A percentile compares a stretch with the other conserved stretches of the same genome.
phyloP scores from a whole-genome alignment of 768 basidiomycete species.

The Inosperma sp. region DNA sequence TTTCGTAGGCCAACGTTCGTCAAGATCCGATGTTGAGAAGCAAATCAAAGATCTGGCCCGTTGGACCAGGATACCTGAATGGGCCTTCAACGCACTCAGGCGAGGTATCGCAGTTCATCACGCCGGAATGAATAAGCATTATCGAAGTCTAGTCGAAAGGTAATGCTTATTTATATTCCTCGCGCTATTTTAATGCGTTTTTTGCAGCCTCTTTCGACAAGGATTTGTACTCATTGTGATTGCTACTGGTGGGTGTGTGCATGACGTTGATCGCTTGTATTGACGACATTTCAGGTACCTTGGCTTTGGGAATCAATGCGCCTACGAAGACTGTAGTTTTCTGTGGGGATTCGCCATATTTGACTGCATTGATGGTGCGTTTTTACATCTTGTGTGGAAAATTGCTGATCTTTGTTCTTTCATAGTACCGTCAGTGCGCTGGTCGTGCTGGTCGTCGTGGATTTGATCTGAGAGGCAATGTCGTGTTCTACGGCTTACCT shows the following conservation, averaged over 20 bases:
- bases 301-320: constrained; percentile 73
- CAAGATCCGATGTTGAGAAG: constrained; percentile 40
- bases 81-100: constrained; percentile 45
- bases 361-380: constrained; percentile 55
- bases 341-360: constrained; percentile 54
- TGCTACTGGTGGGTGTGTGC: constrained; percentile 52
- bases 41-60: too few relatives aligned
- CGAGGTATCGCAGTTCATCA: constrained; percentile 70
- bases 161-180: constrained; percentile 13
- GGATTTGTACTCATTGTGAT: constrained; percentile 63
- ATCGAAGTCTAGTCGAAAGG: constrained; percentile 57
- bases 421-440: constrained; percentile 69
- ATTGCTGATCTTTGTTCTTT: constrained; percentile 5
- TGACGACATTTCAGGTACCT: constrained; percentile 41
- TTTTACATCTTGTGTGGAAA: too few relatives aligned
- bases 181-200: not conserved
- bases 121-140: constrained; percentile 61
- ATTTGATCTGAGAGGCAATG: constrained; percentile 64
- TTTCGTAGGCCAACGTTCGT: too few relatives aligned
- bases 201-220: constrained; percentile 50
- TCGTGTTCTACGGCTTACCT: constrained; percentile 66
- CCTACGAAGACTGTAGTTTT: constrained; percentile 65
- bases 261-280: not conserved
- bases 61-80: constrained; percentile 35
- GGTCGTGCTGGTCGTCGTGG: constrained; percentile 72